Evolutionary conservation across 2,329 filamentous ascomycete species (phyloP), one percentile per base, ranked within the genome.

Genomic region (Penicillium sp.): DNA sequence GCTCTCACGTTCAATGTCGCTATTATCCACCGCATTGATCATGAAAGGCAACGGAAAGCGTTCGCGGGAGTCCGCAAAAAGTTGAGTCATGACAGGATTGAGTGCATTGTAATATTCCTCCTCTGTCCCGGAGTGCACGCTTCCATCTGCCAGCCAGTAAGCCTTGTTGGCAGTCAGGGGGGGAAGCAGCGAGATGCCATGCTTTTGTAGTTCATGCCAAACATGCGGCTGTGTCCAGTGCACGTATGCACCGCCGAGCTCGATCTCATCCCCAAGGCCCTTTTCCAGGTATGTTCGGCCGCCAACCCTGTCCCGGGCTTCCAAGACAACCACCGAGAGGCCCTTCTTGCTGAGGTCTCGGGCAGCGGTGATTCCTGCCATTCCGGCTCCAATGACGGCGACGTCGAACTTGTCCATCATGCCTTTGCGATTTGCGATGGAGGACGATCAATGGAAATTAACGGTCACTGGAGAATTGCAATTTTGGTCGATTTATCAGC

Each of bases 21-120:
- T 46, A 36, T 59, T 57, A 37, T 63, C 53, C 16, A 60, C 19
- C 4, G 46, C 40, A 33, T 36, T 60, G 11, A 41, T 39, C 33
- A 58, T 36, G 19, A 50, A 43, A 13, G 60, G 60, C 37, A 47
- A 24, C 6, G 60, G 61, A 41, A 63, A 63, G 16, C 59, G 56
- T 37, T 41, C 24, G 14, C 59, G 59, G 50, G 59, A 47, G 43
- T 61, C 61, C 13, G 47, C 56, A 40, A 62, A 59, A 9, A 62
- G 16, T 40, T 50, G 56, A 1, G 35, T 50, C 27, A 61, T 49
- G 19, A 59, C 56, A 18, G 59, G 56, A 5, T 16, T 31, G 9
- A 31, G 36, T 18, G 19, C 31, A 10, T 43, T 7, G 22, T 22
- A 41, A 19, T 27, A 53, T 31, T 53, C 16, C 27, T 53, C 18